A percentile compares a stretch with the other conserved stretches of the same genome.
These are phyloP conservation scores for Inosperma sp. DNA, from an alignment of 768 basidiomycete genomes.

Conservation along the genomic window DNA sequence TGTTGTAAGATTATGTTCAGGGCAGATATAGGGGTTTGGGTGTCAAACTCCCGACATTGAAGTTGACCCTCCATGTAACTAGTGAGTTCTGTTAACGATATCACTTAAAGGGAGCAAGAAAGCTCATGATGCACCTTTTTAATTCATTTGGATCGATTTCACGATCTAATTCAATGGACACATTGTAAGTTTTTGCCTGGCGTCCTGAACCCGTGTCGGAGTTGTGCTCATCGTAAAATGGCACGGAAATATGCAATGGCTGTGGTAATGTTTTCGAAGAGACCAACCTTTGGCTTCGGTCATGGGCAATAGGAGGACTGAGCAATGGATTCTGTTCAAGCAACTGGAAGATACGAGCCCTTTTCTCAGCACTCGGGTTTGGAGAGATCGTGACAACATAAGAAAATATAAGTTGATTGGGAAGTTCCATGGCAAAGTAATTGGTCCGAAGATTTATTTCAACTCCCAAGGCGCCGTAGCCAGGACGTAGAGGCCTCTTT, in stretches of 20 bases:
- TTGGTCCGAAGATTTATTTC: constrained; percentile 53
- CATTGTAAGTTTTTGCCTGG: constrained; percentile 38
- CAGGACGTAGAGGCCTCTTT: constrained; percentile 49
- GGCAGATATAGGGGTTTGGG: constrained; percentile 47
- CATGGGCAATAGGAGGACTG: constrained; percentile 46
- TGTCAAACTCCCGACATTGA: constrained; percentile 43
- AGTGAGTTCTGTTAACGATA: too few species aligned
- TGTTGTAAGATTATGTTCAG: constrained; percentile 55
- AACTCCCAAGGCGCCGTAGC: constrained; percentile 49
- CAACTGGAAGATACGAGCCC: constrained; percentile 50
- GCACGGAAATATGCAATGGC: constrained; percentile 38
- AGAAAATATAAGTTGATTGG: constrained; percentile 47
- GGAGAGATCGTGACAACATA: constrained; percentile 53
- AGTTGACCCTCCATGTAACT: constrained; percentile 52
- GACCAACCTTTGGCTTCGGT: constrained; percentile 44
- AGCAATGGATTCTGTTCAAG: constrained; percentile 41
- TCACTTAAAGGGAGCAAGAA: too few species aligned
- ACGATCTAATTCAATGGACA: constrained; percentile 39
- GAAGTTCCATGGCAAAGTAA: constrained; percentile 53
- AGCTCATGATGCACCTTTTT: constrained; percentile 27
- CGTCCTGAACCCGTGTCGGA: constrained; percentile 32
- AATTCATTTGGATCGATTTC: constrained; percentile 36
- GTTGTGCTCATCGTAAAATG: constrained; percentile 43
- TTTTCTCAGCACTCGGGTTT: constrained; percentile 39
- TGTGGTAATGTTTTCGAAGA: constrained; percentile 44